Conservation (phyloP, 148 eudicot species). For the Rheum nobile region DNA sequence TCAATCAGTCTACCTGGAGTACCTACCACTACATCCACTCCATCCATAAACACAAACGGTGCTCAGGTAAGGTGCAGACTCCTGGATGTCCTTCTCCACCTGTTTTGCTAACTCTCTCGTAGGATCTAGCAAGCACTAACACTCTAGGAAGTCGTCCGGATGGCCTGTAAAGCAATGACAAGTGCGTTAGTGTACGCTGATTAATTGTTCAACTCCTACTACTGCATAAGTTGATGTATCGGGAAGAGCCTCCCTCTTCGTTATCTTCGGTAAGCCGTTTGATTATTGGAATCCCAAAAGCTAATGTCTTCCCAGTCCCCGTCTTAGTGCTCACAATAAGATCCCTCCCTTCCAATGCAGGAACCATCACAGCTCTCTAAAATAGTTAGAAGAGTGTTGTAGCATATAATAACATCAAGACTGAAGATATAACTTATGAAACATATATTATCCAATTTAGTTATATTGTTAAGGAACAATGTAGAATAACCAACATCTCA, state of each 20-base stretch:
- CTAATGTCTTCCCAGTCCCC: slow-evolving; percentile 93
- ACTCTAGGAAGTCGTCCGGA: slow-evolving; percentile 73
- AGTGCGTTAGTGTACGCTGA: background rate
- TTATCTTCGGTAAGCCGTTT: slow-evolving; percentile 50
- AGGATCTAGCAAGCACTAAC: slow-evolving; percentile 85
- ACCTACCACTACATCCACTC: slow-evolving; percentile 95
- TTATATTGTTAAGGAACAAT: too few species aligned
- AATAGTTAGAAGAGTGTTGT: background rate
- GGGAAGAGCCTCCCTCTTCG: slow-evolving; percentile 33
- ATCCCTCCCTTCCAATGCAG: slow-evolving; percentile 59
- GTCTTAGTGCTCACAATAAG: slow-evolving; percentile 94
- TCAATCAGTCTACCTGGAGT: slow-evolving; percentile 96
- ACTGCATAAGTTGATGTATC: slow-evolving; percentile 41
- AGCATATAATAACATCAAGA: background rate
- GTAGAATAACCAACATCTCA: too few species aligned
- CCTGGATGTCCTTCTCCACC: slow-evolving; percentile 91
- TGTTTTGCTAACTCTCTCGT: slow-evolving; percentile 92
- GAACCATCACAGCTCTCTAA: slow-evolving; percentile 58
- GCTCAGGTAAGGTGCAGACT: slow-evolving; percentile 86
- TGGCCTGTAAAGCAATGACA: slow-evolving; percentile 34
- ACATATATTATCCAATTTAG: too few species aligned
- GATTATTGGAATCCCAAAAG: slow-evolving; percentile 85
- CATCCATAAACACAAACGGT: slow-evolving; percentile 93
- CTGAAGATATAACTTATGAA: too few species aligned
- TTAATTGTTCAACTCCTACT: background rate